Base-by-base conservation (phyloP, 352 stramenopile genomes). In the Phytophthora pinifolia region DNA sequence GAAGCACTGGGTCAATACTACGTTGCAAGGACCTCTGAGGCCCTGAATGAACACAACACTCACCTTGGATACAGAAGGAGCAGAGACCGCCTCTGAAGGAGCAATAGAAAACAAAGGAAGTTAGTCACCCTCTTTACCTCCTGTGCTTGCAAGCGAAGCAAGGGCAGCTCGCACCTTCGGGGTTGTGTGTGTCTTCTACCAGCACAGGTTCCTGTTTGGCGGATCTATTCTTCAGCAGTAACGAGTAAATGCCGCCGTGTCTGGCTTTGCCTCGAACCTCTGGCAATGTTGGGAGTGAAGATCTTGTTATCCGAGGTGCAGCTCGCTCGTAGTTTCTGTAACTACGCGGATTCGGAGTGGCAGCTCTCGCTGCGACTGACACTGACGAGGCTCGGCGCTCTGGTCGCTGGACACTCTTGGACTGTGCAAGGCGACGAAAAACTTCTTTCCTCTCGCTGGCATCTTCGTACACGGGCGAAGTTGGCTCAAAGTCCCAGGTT, bases 221-320 rank as follows among this genome's bases (percentile, higher is more conserved):
- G 12, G 62, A 38, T 47, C 67, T 70, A 52, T 86, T 83, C 62
- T 88, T 86, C 18, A 92, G 62, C 35, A 92, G 48, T 32, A 92
- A 52, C 36, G 83, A 83, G 59, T 92, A 92, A 42, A 92, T 89
- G 2, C 83, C 83, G 10, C 83, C 83, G 37, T 92, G 83, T 13
- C 80, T 86, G 18, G 74, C 55, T 47, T 92, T 89, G 10, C 59
- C 52, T 53, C 79, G 75, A 5, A 67, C 52, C 27, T 79, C 73
- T 1, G 69, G 39, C 17, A 64, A 32, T 10, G 62, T 44, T 29
- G 59, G 44, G 5, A 67, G 45, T 6, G 53, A 50, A 25, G 60
- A 55, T 9, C 49, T 54, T 57, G 43, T 43, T 51, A 45, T 47
- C 10, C 51, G 46, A 17, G 54, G 43, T n/a, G 35, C 62, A 32